Conservation (phyloP, 2,329 filamentous ascomycete genomes). For the Rhytidhysteron rufulum region DNA sequence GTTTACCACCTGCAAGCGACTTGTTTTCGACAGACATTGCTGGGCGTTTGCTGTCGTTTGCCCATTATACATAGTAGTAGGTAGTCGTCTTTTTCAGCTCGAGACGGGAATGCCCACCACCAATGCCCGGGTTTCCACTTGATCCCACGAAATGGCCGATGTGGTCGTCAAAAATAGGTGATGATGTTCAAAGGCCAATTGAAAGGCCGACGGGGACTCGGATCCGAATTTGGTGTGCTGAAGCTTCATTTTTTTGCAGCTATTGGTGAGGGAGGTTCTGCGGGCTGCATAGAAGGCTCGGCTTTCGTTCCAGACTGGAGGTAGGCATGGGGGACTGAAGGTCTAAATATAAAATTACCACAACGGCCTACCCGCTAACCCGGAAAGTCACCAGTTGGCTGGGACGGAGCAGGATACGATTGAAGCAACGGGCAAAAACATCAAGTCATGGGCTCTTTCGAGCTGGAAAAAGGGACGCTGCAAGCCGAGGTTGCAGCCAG, state of each 20-base stretch:
- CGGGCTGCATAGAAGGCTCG: too few relatives aligned
- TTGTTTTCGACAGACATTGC: constrained; percentile 27
- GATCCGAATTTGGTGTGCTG: constrained; percentile 1
- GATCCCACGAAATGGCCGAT: too few relatives aligned
- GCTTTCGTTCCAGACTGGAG: constrained; percentile 21
- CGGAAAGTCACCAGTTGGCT: constrained; percentile 8
- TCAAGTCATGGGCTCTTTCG: too few relatives aligned
- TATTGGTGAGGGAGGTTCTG: background rate
- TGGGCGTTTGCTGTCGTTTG: constrained; percentile 23
- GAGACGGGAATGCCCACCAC: background rate
- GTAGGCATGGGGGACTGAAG: constrained; percentile 7
- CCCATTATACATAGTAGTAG: constrained; percentile 26
- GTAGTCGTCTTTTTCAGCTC: constrained; percentile 16
- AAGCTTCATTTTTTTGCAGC: background rate
- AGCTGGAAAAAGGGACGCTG: too few relatives aligned
- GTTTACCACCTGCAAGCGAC: constrained; percentile 7
- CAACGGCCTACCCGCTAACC: constrained; percentile 9
- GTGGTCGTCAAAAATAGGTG: too few relatives aligned
- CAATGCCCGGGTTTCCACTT: too few relatives aligned
- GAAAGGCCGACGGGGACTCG: background rate
- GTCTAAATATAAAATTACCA: constrained; percentile 20
- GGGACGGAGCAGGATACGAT: constrained; percentile 2
- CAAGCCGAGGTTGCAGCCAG: background rate
- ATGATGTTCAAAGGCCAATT: background rate
- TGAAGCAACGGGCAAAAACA: too few relatives aligned